Conservation (phyloP, 164 flowering plant species). For the Dillenia suffruticosa region DNA sequence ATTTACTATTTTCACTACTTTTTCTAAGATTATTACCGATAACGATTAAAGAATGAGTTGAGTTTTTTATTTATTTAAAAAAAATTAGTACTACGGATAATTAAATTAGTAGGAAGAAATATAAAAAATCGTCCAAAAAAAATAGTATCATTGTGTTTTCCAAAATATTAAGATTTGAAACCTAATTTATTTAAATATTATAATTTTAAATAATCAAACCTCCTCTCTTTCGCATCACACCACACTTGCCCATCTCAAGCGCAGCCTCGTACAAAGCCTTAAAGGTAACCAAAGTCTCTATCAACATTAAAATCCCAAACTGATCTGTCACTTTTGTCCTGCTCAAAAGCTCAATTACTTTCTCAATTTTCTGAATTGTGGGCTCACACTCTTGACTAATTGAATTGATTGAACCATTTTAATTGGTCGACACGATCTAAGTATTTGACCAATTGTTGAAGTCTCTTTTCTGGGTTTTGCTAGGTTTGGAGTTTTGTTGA, state of each 20-base stretch:
- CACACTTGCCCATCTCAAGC: conserved; percentile 21
- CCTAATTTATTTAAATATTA: no score
- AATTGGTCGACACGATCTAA: conserved; percentile 45
- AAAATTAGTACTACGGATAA: no score
- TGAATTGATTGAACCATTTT: conserved; percentile 31
- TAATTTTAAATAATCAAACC: no score
- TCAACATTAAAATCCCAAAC: conserved; percentile 36
- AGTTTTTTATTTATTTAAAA: no score
- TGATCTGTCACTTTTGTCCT: conserved; percentile 66
- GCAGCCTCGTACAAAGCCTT: conserved; percentile 58
- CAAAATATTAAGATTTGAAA: no score
- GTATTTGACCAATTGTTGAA: conserved; percentile 30
- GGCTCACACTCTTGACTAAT: conserved; percentile 53
- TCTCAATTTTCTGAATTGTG: conserved; percentile 61
- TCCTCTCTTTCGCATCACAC: no score
- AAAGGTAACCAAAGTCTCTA: conserved; percentile 48
- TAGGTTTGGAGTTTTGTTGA: conserved; percentile 27
- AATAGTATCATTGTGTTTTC: no score
- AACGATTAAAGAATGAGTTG: no score
- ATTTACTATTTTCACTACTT: no score
- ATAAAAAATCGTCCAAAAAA: no score
- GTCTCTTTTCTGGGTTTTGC: conserved; percentile 21
- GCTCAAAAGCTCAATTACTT: conserved; percentile 74
- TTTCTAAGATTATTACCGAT: no score
- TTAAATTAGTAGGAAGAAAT: no score